Conservation (phyloP, 2,329 filamentous ascomycete genomes). For the Graphium sp. region DNA sequence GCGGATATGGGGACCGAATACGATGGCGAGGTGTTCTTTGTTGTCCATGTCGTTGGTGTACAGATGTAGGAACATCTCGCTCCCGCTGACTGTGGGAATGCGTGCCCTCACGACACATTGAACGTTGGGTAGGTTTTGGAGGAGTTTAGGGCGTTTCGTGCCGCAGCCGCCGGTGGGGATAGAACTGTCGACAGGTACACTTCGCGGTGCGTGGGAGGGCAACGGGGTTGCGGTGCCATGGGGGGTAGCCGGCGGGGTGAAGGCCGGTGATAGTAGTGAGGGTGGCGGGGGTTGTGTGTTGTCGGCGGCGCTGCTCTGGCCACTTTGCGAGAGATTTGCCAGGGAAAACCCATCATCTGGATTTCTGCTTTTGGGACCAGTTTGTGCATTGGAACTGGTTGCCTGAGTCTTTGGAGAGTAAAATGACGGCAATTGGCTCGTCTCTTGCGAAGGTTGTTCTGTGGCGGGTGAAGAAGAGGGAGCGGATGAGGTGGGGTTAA, state of each 20-base stretch:
- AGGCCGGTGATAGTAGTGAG: slow-evolving; percentile 74
- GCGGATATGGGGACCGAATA: slow-evolving; percentile 79
- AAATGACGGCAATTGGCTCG: slow-evolving; percentile 6
- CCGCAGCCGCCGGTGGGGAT: slow-evolving; percentile 41
- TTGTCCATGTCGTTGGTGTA: slow-evolving; percentile 87
- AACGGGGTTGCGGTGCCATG: slow-evolving; percentile 38
- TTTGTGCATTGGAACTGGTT: background rate
- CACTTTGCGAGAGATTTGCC: background rate
- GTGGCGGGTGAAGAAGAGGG: too few relatives aligned
- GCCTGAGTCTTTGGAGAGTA: slow-evolving; percentile 5
- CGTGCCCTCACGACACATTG: slow-evolving; percentile 86
- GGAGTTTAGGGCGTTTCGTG: slow-evolving; percentile 50
- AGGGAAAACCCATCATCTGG: background rate
- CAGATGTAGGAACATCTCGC: slow-evolving; percentile 93
- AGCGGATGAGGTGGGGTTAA: too few relatives aligned
- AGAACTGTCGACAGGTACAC: slow-evolving; percentile 43
- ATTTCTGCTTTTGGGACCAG: background rate
- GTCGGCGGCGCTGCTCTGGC: slow-evolving; percentile 1
- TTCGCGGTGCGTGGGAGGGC: slow-evolving; percentile 22
- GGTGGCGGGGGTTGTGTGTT: slow-evolving; percentile 23
- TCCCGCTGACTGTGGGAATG: slow-evolving; percentile 80
- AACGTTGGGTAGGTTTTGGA: slow-evolving; percentile 66
- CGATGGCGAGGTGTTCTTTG: slow-evolving; percentile 94
- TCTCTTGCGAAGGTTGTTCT: too few relatives aligned
- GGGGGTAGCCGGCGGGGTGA: slow-evolving; percentile 54